Conservation (phyloP, 163 green algal genomes). For the Chloromonas sp. region DNA sequence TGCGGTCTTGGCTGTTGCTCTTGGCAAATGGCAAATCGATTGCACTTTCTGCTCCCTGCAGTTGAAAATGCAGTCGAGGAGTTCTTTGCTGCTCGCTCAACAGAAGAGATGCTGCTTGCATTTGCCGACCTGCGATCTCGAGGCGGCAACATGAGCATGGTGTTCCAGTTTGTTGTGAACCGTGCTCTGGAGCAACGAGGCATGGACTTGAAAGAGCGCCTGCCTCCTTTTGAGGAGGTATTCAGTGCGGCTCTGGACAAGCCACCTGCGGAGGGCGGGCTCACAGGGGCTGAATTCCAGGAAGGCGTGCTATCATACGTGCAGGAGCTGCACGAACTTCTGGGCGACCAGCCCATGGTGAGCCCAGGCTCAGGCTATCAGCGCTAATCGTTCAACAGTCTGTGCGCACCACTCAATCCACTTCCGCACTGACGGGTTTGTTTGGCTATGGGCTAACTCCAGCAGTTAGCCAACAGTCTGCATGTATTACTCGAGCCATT, state of each 20-base stretch:
- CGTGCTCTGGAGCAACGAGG: neutral
- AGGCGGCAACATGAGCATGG: neutral
- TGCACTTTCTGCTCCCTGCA: neutral
- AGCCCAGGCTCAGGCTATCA: neutral
- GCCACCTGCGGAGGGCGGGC: neutral
- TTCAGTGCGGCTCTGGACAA: neutral
- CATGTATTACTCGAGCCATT: neutral
- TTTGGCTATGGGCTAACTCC: neutral
- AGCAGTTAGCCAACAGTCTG: neutral
- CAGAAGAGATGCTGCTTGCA: neutral
- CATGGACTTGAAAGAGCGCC: neutral
- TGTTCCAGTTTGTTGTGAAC: neutral
- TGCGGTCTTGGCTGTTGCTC: too few relatives aligned
- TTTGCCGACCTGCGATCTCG: neutral
- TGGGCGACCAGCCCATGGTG: neutral
- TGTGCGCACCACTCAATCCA: neutral
- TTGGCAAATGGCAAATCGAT: too few relatives aligned
- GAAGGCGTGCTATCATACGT: neutral
- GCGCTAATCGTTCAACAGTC: neutral
- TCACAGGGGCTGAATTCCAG: neutral
- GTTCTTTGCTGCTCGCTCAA: neutral
- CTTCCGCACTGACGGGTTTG: too few relatives aligned
- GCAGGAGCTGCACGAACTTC: neutral
- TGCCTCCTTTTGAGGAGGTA: neutral
- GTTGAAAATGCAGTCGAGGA: neutral